Evolutionary conservation across 805 yeast genomes (phyloP), one percentile per base, ranked within the genome.

Genomic region (Metahyphopichia silvanorum): DNA sequence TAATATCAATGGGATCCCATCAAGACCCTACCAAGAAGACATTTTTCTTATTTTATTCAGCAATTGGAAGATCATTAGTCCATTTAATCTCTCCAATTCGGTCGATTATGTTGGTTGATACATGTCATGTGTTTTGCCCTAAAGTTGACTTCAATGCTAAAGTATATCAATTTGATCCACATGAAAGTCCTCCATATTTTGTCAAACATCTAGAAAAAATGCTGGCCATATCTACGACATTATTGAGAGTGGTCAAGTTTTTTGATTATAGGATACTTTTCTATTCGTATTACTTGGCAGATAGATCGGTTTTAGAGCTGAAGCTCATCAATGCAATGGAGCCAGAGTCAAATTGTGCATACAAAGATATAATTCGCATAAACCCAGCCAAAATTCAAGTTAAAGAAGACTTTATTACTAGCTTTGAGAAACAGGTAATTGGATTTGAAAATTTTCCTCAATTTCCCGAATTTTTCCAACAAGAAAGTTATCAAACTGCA

Each of bases 21-120:
- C 40, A 49, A 25, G 38, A 51, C 18, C 63, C 69, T 0, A 41
- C 60, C 12, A 58, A 57, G 30, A 57, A 56, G 33, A 51, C 58
- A 4, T 51, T 63, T 29, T 58, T 57, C 34, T 46, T 65, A 22
- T 63, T 63, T 28, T 65, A 43, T 41, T 47, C 42, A 17, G 63
- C 66, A 1, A 43, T 61, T 16, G 71, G 68, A 1, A 62, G 53
- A 34, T 42, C 61, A 6, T 39, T 66, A 19, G 36, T 43, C 16
- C 60, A 65, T 28, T 51, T 60, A 2, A 46, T 59, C 14, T 44
- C 69, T 0, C 63, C 66, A 4, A 49, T 66, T 5, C 48, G 66
- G 38, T 51, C 63, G 5, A 40, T 65, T 3, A 39, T 62, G 44
- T 33, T 59, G 14, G 53, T 60, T 13, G 72, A 66, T 31, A 47